These are phyloP conservation scores for Zea mays DNA, from an alignment of 176 grass and related monocot species.

Conservation along the genomic window DNA sequence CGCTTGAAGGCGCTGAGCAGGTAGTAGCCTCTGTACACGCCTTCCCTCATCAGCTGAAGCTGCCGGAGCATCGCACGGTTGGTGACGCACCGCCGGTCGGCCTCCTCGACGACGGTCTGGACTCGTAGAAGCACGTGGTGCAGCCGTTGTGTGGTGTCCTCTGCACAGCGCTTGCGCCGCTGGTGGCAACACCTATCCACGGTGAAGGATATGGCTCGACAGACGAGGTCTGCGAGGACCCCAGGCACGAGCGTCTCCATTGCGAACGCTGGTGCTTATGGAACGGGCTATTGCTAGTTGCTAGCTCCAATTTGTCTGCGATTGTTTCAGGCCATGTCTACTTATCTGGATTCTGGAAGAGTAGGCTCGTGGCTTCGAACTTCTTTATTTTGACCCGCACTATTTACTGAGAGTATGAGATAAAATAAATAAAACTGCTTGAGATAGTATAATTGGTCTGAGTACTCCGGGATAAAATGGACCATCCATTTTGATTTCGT, in stretches of 20 bases:
- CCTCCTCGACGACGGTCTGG: neutral
- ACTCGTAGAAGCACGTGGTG: neutral
- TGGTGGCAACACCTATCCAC: constrained; percentile 1
- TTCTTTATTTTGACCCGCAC: too few relatives aligned
- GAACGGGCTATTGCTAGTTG: neutral
- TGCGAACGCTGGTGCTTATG: neutral
- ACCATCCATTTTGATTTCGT: too few relatives aligned
- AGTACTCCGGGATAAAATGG: too few relatives aligned
- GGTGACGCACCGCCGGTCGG: neutral
- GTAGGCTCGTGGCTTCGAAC: too few relatives aligned
- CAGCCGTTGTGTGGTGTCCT: neutral
- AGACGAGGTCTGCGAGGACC: constrained; percentile 2
- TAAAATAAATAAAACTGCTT: too few relatives aligned
- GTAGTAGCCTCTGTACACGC: constrained; percentile 28
- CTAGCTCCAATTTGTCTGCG: too few relatives aligned
- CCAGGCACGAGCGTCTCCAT: constrained; percentile 23
- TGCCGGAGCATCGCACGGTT: constrained; percentile 28
- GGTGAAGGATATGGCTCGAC: constrained; percentile 33
- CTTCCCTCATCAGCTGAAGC: constrained; percentile 17
- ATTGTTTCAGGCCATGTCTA: too few relatives aligned
- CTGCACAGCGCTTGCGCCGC: neutral
- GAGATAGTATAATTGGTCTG: too few relatives aligned
- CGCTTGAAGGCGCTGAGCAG: neutral
- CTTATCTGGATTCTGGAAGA: too few relatives aligned
- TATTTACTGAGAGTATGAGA: too few relatives aligned